Evolutionary conservation across 78 protist species (phyloP), one percentile per base, ranked within the genome.

Genomic region (Pigoraptor vietnamica): DNA sequence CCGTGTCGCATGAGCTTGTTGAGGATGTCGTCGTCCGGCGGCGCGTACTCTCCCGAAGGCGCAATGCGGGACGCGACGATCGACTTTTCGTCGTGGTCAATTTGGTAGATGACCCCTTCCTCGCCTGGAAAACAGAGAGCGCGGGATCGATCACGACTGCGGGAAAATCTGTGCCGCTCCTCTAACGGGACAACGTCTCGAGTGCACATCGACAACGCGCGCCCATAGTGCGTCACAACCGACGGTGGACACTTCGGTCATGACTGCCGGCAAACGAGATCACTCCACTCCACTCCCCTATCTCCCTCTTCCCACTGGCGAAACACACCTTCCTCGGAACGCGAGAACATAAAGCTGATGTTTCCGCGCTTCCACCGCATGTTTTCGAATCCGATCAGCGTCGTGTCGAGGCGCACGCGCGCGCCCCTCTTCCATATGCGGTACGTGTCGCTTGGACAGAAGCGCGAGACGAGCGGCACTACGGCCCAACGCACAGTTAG

Each of bases 291-390:
- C n/a, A n/a, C n/a, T n/a, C n/a, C n/a, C n/a, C n/a, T n/a, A n/a
- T n/a, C n/a, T n/a, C n/a, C n/a, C n/a, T n/a, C n/a, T n/a, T n/a
- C n/a, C n/a, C n/a, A n/a, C n/a, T n/a, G 14, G 14, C 67, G 6
- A 48, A 48, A 14, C 92, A 32, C 37, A 86, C 94, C 79, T 9
- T 88, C 34, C 24, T 9, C 90, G 10, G 1, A 10, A 34, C 90
- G 89, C 39, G 24, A 6, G 36, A 89, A 92, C 1, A 91, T 33
- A 40, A 93, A 89, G 32, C 92, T 83, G 39, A 95, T 32, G 92
- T 93, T 84, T 24, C 96, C 96, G n/a, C 95, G 90, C 33, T 81
- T 48, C 40, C 94, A 95, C 88, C 86, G 40, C 89, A 93, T 86
- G 29, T 91, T 91, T 34, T 89, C 90, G 24, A 93, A 38, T 6